A percentile compares a stretch with the other conserved stretches of the same genome.
Evolutionary conservation across 805 yeast species (phyloP).

Genomic region (Candida incommunis): DNA sequence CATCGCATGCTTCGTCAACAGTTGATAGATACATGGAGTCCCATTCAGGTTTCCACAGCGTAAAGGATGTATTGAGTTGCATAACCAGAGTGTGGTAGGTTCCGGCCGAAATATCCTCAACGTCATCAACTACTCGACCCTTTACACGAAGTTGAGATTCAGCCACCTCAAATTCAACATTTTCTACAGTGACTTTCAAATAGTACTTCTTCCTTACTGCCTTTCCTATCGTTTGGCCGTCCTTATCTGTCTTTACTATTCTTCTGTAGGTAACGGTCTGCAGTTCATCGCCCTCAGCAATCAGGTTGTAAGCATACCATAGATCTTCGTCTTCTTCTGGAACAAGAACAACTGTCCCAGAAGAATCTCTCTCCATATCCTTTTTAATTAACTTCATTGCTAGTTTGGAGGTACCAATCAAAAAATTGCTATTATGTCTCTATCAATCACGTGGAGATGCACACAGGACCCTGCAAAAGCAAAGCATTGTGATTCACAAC

Average conservation of each 20-base stretch:
- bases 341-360: constrained; percentile 50
- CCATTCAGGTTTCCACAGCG: constrained; percentile 64
- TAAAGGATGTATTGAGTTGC: constrained; percentile 53
- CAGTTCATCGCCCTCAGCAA: constrained; percentile 63
- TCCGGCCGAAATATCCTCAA: constrained; percentile 68
- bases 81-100: constrained; percentile 81
- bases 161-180: constrained; percentile 63
- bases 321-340: constrained; percentile 89
- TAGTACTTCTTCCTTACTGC: constrained; percentile 44
- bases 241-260: constrained; percentile 27
- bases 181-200: constrained; percentile 47
- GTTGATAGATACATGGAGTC: constrained; percentile 55
- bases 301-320: constrained; percentile 73
- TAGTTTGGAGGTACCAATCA: no score
- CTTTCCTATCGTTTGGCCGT: constrained; percentile 20
- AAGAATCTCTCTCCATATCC: constrained; percentile 38
- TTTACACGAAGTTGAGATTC: constrained; percentile 66
- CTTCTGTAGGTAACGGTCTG: constrained; percentile 56
- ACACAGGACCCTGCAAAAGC: no score
- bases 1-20: constrained; percentile 53
- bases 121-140: constrained; percentile 51
- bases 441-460: no score
- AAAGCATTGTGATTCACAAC: no score
- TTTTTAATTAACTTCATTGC: constrained; percentile 43
- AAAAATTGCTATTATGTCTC: no score